Percentiles rank a stretch among this genome's conserved stretches.
Conservation (phyloP, 1,284 basidiomycete genomes). For the Ustilago shanxiensis region DNA sequence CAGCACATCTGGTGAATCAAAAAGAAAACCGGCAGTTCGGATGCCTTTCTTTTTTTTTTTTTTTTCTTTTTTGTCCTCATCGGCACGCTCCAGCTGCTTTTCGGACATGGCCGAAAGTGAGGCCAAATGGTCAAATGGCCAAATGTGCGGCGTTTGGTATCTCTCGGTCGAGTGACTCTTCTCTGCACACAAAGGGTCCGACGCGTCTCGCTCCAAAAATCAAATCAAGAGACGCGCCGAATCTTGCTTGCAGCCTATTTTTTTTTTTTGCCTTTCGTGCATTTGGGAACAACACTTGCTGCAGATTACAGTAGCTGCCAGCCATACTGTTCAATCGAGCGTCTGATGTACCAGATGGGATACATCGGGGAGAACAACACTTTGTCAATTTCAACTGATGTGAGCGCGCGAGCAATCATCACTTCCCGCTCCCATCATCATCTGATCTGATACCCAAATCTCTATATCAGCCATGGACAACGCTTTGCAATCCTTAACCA, state of each 20-base stretch:
- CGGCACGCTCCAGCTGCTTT: not conserved
- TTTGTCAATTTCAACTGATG: not conserved
- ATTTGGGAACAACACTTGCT: slow-evolving; percentile 1
- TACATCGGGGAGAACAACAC: slow-evolving; percentile 32
- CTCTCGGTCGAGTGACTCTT: slow-evolving; percentile 23
- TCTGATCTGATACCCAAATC: slow-evolving; percentile 1
- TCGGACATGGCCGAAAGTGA: slow-evolving; percentile 33
- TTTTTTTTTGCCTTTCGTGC: no score
- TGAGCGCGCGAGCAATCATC: not conserved
- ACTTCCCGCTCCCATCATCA: slow-evolving; percentile 21
- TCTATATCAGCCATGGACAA: slow-evolving; percentile 60
- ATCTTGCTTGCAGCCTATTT: no score
- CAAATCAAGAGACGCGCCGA: slow-evolving; percentile 17
- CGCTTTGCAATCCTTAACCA: slow-evolving; percentile 56
- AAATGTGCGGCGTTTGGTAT: not conserved
- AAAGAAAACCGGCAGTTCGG: not conserved
- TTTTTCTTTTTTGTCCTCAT: not conserved
- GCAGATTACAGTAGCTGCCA: no score
- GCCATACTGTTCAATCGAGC: slow-evolving; percentile 2
- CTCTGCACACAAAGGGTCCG: slow-evolving; percentile 6
- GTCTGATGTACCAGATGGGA: slow-evolving; percentile 10
- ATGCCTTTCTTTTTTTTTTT: not conserved
- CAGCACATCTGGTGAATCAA: no score
- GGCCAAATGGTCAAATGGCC: no score
- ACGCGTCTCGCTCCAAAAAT: slow-evolving; percentile 28